Percentiles rank a stretch among this genome's conserved stretches.
Evolutionary conservation across 177 flowering plant species (phyloP).

Genomic region (Vitis hybrid): DNA sequence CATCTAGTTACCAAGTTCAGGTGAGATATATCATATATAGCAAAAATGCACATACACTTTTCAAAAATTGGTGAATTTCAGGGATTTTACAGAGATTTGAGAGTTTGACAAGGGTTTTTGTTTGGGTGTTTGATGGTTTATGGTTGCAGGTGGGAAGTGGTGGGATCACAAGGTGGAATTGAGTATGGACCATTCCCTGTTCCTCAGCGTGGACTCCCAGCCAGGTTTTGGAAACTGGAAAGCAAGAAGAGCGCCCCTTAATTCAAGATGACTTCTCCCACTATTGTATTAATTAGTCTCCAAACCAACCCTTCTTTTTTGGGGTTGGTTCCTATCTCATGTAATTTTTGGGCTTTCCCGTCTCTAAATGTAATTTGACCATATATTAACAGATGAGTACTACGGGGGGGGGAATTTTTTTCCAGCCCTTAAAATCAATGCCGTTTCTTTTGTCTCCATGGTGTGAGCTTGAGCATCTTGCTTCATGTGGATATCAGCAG

Average conservation of each 20-base stretch:
- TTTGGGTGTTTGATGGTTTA: slow-evolving; percentile 10
- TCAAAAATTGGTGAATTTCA: too few species aligned
- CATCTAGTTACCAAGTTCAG: slow-evolving; percentile 67
- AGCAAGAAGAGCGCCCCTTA: too few species aligned
- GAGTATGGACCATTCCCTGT: slow-evolving; percentile 63
- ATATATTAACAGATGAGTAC: background rate
- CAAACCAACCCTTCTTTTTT: background rate
- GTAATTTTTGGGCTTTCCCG: background rate
- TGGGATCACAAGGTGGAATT: slow-evolving; percentile 35
- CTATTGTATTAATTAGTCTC: background rate
- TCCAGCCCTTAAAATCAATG: background rate
- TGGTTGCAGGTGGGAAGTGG: slow-evolving; percentile 54
- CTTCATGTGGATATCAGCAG: slow-evolving; percentile 12
- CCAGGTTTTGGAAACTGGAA: slow-evolving; percentile 28
- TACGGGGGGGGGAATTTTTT: background rate
- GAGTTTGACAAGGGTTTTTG: background rate
- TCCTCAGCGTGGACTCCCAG: slow-evolving; percentile 53
- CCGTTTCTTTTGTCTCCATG: too few species aligned
- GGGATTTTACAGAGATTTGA: background rate
- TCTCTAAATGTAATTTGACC: background rate
- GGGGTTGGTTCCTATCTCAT: background rate
- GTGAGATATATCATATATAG: slow-evolving; percentile 17
- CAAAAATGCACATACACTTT: background rate
- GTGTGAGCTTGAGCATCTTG: background rate
- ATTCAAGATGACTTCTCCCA: background rate